phyloP scores from a whole-genome alignment of 1,139 yeast species.

The Sugiyamaella castrensis region DNA sequence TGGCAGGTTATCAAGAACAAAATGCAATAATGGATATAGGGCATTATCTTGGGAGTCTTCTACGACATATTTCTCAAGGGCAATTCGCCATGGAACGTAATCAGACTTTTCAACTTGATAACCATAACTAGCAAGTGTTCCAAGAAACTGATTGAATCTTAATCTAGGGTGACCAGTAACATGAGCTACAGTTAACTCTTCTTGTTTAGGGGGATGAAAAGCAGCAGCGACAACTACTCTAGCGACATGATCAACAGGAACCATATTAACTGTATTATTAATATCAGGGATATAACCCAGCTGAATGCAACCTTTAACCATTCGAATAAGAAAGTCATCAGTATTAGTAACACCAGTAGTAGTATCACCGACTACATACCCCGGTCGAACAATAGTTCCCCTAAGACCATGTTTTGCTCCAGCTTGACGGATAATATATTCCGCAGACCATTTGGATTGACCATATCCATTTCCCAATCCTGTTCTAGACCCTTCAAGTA shows the following conservation, averaged over 20 bases:
- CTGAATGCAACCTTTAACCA: conserved; percentile 92
- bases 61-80: conserved; percentile 73
- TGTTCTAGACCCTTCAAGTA: conserved; percentile 69
- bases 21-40: conserved; percentile 86
- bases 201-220: conserved; percentile 61
- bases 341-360: conserved; percentile 84
- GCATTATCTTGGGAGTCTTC: conserved; percentile 75
- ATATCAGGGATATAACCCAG: conserved; percentile 84
- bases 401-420: conserved; percentile 73
- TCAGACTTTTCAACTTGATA: conserved; percentile 60
- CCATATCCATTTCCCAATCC: conserved; percentile 95
- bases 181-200: conserved; percentile 69
- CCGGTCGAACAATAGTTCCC: conserved; percentile 92
- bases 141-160: conserved; percentile 69
- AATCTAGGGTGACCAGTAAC: conserved; percentile 98
- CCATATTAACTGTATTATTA: conserved; percentile 86
- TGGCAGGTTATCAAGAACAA: conserved; percentile 89
- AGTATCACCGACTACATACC: conserved; percentile 89
- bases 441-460: conserved; percentile 97
- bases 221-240: conserved; percentile 83
- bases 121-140: conserved; percentile 65
- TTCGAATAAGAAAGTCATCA: conserved; percentile 90
- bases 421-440: conserved; percentile 79
- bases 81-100: conserved; percentile 74
- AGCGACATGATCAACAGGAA: conserved; percentile 98